phyloP scores from a whole-genome alignment of 2,329 filamentous ascomycete species.

The Chaetomiaceae sp. region DNA sequence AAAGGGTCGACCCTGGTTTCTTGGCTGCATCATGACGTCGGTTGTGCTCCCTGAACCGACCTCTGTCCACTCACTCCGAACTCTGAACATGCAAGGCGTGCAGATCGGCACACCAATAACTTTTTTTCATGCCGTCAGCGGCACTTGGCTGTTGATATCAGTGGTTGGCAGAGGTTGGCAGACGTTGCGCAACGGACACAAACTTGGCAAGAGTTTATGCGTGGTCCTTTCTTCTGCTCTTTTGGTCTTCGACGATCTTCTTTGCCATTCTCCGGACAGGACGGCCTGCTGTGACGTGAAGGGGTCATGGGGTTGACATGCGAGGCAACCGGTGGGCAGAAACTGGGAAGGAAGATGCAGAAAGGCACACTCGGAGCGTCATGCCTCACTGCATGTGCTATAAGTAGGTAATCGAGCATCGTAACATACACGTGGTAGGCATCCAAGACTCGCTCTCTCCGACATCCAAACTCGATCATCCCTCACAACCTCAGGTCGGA shows the following conservation, averaged over 20 bases:
- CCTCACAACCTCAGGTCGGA: too few relatives aligned
- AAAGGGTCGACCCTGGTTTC: too few relatives aligned
- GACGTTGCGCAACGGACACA: background rate
- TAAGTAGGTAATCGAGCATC: too few relatives aligned
- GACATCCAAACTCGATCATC: too few relatives aligned
- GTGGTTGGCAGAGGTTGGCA: too few relatives aligned
- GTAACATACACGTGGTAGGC: too few relatives aligned
- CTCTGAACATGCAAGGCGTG: background rate
- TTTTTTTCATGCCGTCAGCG: background rate
- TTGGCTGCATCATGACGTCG: slow-evolving; percentile 1
- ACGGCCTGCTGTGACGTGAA: background rate
- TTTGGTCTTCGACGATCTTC: background rate
- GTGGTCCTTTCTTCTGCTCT: background rate
- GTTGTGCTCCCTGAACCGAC: background rate
- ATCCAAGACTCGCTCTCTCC: too few relatives aligned
- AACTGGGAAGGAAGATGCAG: background rate
- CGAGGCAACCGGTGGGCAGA: too few relatives aligned
- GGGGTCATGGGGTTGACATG: background rate
- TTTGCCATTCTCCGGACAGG: background rate
- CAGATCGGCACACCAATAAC: background rate
- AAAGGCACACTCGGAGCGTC: background rate
- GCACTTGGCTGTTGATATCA: background rate
- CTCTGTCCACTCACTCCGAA: too few relatives aligned
- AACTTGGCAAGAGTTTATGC: slow-evolving; percentile 3
- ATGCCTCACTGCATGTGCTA: too few relatives aligned